A percentile compares a stretch with the other conserved stretches of the same genome.
phyloP scores from a whole-genome alignment of 2,329 filamentous ascomycete species.

The Aspergillus fischeri region DNA sequence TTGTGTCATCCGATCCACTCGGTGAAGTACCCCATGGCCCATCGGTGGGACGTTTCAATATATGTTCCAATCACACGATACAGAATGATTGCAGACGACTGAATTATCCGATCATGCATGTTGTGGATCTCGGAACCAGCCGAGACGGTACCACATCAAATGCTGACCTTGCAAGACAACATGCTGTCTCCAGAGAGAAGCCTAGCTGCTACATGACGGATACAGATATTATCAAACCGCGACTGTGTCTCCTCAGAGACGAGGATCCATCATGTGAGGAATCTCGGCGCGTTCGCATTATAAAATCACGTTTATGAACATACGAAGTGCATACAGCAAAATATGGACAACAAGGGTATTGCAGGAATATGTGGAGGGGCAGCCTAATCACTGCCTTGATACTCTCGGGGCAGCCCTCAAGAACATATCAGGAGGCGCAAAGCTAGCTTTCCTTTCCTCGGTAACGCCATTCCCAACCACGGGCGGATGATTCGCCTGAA shows the following conservation, averaged over 20 bases:
- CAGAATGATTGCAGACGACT: not conserved
- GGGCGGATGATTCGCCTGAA: conserved; percentile 12
- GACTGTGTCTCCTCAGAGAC: not conserved
- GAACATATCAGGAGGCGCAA: conserved; percentile 29
- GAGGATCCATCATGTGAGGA: not conserved
- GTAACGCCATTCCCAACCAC: not conserved
- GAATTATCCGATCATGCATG: not conserved
- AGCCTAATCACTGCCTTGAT: conserved; percentile 1
- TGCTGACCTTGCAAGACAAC: too few species aligned
- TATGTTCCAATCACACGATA: not conserved
- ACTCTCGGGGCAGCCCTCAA: conserved; percentile 16
- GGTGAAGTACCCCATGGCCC: too few species aligned
- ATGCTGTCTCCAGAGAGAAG: too few species aligned
- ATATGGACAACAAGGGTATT: not conserved
- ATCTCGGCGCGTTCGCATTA: not conserved
- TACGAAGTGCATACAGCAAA: not conserved
- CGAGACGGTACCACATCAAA: too few species aligned
- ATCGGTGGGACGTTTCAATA: not conserved
- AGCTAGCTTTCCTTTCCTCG: conserved; percentile 11
- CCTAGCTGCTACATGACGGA: too few species aligned
- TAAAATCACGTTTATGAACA: not conserved
- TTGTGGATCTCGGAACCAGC: too few species aligned
- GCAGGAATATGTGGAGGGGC: not conserved
- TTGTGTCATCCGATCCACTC: not conserved
- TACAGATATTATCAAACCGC: not conserved